phyloP scores from a whole-genome alignment of 352 stramenopile genomes.

The Globisporangium rhizosaccharum region DNA sequence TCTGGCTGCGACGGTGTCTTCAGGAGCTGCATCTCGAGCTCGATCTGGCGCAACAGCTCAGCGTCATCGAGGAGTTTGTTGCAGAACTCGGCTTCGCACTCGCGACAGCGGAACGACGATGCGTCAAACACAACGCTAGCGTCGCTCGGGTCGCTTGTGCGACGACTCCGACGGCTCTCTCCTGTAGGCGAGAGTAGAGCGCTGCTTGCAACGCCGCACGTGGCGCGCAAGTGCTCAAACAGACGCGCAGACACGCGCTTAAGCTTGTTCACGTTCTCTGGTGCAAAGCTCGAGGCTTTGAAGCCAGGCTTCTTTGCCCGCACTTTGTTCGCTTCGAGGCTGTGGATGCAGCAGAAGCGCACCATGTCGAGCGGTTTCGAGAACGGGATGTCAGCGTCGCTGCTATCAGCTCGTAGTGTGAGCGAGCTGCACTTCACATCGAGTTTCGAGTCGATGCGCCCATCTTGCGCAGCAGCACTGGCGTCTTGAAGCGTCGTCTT shows the following conservation, averaged over 20 bases:
- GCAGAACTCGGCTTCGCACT: constrained; percentile 43
- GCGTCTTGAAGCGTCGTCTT: constrained; percentile 8
- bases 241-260: constrained; percentile 57
- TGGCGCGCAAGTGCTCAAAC: constrained; percentile 38
- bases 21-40: constrained; percentile 44
- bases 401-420: background rate
- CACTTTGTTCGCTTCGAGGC: constrained; percentile 7
- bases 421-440: background rate
- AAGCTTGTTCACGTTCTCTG: constrained; percentile 41
- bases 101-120: constrained; percentile 34
- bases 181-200: constrained; percentile 6
- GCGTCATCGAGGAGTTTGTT: constrained; percentile 51
- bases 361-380: constrained; percentile 40
- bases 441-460: background rate
- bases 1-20: constrained; percentile 27
- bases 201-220: constrained; percentile 20
- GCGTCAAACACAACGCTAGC: constrained; percentile 31
- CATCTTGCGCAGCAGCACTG: background rate
- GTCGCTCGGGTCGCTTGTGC: constrained; percentile 6
- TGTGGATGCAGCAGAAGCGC: constrained; percentile 47
- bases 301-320: background rate
- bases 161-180: constrained; percentile 1
- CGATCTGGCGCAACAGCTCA: constrained; percentile 41
- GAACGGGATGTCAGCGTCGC: constrained; percentile 48
- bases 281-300: constrained; percentile 29